phyloP scores from a whole-genome alignment of 2,329 filamentous ascomycete genomes.

The Xylaria sp. region DNA sequence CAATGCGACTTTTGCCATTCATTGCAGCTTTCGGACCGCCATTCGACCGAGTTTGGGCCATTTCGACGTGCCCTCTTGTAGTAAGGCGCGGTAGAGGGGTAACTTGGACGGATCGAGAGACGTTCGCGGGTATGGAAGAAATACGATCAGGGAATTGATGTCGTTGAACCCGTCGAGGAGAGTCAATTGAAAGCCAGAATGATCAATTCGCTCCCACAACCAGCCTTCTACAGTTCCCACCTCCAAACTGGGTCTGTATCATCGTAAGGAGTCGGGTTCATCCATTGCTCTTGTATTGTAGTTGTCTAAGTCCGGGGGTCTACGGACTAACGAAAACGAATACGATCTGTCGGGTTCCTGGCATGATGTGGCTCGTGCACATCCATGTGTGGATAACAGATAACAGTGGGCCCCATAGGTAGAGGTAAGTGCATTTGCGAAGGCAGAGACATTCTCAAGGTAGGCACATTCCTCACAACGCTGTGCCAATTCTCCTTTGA shows the following conservation, averaged over 20 bases:
- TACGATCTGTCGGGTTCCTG: conserved; percentile 20
- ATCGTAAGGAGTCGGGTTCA: background rate
- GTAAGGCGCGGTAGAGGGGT: background rate
- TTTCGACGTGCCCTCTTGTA: conserved; percentile 5
- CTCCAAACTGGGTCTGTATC: conserved; percentile 1
- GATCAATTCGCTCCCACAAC: background rate
- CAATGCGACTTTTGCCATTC: conserved; percentile 37
- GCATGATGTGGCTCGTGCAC: background rate
- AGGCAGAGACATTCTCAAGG: background rate
- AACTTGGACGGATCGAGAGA: background rate
- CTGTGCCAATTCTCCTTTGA: background rate
- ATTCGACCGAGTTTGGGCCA: conserved; percentile 37
- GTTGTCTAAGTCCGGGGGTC: background rate
- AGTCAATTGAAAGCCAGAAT: conserved; percentile 12
- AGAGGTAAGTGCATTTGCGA: too few species aligned
- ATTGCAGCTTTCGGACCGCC: conserved; percentile 36
- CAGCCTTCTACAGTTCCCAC: background rate
- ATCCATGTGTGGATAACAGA: background rate
- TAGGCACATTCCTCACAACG: background rate
- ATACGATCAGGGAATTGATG: background rate
- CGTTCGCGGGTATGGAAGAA: background rate
- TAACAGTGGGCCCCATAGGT: too few species aligned
- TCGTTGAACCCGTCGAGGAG: background rate
- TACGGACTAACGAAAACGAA: conserved; percentile 33
- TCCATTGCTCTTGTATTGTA: background rate